Evolutionary conservation across 768 basidiomycete species (phyloP), one percentile per base, ranked within the genome.

Genomic region (button mushroom (Agaricus bisporus)): DNA sequence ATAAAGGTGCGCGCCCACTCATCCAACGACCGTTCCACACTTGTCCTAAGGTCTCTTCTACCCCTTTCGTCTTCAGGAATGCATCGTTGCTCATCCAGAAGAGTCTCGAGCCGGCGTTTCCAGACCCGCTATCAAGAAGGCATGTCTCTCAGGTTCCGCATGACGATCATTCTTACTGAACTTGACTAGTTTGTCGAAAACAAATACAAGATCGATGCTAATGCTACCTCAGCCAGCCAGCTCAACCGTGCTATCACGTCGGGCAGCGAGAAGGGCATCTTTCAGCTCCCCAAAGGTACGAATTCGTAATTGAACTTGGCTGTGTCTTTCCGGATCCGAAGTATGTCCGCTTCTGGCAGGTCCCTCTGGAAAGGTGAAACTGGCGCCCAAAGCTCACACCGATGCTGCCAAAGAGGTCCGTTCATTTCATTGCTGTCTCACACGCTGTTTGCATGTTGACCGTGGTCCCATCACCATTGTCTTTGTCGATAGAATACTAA

Each of bases 121-220:
- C 39, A 80, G 93, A 54, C 79, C 83, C 14, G 78, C 73, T 26
- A 88, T 95, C 74, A 95, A 95, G 83, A 91, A 72, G 75, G 85
- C 80, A 43, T 38, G 66, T 55, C 55, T 41, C 55, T 49, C 57
- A 54, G 52, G 52, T 45, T n/a, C 51, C 47, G 47, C 52, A 47
- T 54, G 49, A 18, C 49, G 54, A 46, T 41, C 54, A 49, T 52
- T 37, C 48, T 32, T 11, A 20, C 51, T 52, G 20, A 52, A 56
- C 57, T 57, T 52, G 51, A 54, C 41, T 55, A 93, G 91, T 79
- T 92, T 68, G 83, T 95, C 54, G 89, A 91, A 71, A 75, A 80
- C 59, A 87, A 81, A 64, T 95, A 92, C 75, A 82, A 83, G 64
- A 74, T 95, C 60, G 80, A 84, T 62, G 78, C 90, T 61, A 85